Evolutionary conservation across 1,139 yeast species (phyloP), one percentile per base, ranked within the genome.

Genomic region (Kluyveromyces sp.): DNA sequence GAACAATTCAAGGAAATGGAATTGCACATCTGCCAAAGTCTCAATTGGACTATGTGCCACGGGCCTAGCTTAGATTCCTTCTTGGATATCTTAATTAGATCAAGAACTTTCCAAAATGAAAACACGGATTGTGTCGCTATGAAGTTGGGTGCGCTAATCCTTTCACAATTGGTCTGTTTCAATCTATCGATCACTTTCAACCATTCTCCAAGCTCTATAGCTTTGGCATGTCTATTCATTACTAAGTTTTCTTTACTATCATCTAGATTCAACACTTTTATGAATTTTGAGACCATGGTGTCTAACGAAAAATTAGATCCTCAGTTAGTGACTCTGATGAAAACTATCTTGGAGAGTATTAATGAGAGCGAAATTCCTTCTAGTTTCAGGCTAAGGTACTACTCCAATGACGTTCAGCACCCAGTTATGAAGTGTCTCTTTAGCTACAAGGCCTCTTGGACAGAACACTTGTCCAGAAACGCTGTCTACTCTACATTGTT

Each of bases 1-100:
- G 71, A 74, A 49, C 70, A 79, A 47, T 82, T 83, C 58, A 67
- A 79, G 48, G 82, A 79, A 57, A 79, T 81, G 80, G 92, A 83
- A 61, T 73, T 80, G 52, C 83, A 79, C 56, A 72, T 83, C 41
- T 67, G 83, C 50, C 80, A 78, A 64, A 58, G 49, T 69, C 78
- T 50, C 26, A 53, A 59, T 44, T 59, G 63, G 63, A 50, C 57
- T 25, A 48, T 58, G 27, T 55, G 60, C 51, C 61, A 51, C 48
- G 61, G 53, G 42, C 79, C 86, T 27, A 78, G 85, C 6, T 75
- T 78, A 55, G 88, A 81, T 62, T 67, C 76, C 4, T 80, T 79
- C 55, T 68, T 81, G 50, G 88, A 82, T 57, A 63, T 81, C 45
- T 72, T 72, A 56, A 71, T 59, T 67, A 74, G 62, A 55, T 56